Evolutionary conservation across 305 asterid species (phyloP), one percentile per base, ranked within the genome.

Genomic region (Fraxinus greggii): DNA sequence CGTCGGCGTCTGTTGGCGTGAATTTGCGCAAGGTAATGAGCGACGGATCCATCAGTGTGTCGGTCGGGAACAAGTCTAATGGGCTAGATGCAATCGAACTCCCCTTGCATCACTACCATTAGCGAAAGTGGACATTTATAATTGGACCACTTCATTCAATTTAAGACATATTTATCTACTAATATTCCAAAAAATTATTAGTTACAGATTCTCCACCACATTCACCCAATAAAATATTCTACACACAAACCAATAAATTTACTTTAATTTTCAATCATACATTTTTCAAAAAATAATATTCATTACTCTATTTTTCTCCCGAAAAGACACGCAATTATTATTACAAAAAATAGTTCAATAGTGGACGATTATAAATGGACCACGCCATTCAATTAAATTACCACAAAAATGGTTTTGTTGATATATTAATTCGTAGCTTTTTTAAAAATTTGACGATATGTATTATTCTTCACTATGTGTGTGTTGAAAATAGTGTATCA

Each of bases 1-100:
- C 89, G 45, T 84, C 85, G 7, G 15, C 83, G 61, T 87, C 88
- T 0, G 85, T 7, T n/a, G 76, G 83, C 72, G 36, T 77, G 79
- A 82, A 82, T 36, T 76, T 81, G 5, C 87, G 80, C 23, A 87
- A 77, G 17, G 81, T 84, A 21, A 81, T 72, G 81, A 38, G 15
- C 48, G 84, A 72, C n/a, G 83, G 35, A 26, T 80, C 84, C 86
- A 83, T 83, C 12, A 10, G 5, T 21, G 72, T 61, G 31, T 7
- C 72, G 6, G 10, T 36, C 42, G 42, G 42, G 72, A 54, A 54
- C 23, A 19, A 54, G 65, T n/a, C 65, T 54, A 5, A 10, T n/a
- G 5, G 5, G n/a, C 0, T 12, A 13, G 56, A 12, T 0, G 17
- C 1, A 13, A 45, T 45, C 56, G 3, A 45, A 45, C 56, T 45